These are phyloP conservation scores for Trypanosoma platydactyli DNA, from an alignment of 208 protist species.

Conservation along the genomic window DNA sequence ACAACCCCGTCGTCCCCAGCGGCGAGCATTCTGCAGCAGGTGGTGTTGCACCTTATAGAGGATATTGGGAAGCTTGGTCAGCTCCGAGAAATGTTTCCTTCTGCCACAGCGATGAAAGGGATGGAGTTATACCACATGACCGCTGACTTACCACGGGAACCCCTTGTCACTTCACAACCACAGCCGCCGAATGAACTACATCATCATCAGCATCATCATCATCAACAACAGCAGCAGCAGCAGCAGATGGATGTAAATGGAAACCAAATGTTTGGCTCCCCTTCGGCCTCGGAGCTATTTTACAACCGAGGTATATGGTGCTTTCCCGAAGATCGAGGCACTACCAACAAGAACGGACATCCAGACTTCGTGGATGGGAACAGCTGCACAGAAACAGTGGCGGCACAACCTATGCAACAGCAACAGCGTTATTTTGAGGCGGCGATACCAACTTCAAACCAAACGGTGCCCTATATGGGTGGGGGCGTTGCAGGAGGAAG, in stretches of 20 bases:
- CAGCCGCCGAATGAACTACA: slow-evolving; percentile 2
- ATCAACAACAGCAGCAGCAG: slow-evolving; percentile 9
- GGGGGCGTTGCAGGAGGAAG: neutral
- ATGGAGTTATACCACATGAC: neutral
- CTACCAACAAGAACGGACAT: slow-evolving; percentile 1
- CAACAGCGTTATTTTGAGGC: neutral
- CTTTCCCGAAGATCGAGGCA: neutral
- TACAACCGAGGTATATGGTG: slow-evolving; percentile 11
- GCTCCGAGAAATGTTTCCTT: slow-evolving; percentile 6
- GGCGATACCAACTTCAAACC: neutral
- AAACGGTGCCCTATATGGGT: slow-evolving; percentile 12
- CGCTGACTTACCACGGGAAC: neutral
- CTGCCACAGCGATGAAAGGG: too few species aligned
- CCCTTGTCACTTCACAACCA: neutral
- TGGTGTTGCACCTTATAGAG: slow-evolving; percentile 15
- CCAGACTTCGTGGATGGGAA: neutral
- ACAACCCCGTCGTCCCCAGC: neutral
- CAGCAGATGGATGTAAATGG: slow-evolving; percentile 4
- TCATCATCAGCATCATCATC: slow-evolving; percentile 7
- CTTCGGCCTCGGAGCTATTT: neutral
- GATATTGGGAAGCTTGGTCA: slow-evolving; percentile 10
- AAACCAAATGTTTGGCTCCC: neutral
- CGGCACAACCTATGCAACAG: neutral
- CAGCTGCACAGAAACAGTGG: neutral
- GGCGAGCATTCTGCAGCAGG: slow-evolving; percentile 1